Percentiles rank a stretch among this genome's conserved stretches.
Evolutionary conservation across 768 basidiomycete genomes (phyloP).

Genomic region (Boletus huronensis): DNA sequence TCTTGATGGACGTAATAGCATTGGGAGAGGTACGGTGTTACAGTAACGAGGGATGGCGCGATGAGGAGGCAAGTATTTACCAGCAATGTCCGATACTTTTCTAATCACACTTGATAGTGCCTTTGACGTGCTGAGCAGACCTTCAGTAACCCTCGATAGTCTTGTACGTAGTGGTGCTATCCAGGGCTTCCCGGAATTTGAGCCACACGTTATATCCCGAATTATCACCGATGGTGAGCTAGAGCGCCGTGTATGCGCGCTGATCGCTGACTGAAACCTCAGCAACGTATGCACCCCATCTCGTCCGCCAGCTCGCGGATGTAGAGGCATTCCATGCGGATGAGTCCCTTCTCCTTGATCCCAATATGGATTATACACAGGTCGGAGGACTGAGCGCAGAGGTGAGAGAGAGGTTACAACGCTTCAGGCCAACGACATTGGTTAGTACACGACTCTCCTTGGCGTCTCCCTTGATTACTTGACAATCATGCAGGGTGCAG

Average conservation of each 20-base stretch:
- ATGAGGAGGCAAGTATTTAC: conserved; percentile 37
- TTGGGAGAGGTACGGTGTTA: conserved; percentile 43
- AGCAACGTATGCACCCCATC: conserved; percentile 63
- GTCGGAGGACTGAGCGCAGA: conserved; percentile 75
- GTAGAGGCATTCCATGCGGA: conserved; percentile 71
- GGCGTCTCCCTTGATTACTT: background rate
- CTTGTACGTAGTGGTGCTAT: conserved; percentile 46
- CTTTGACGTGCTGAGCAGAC: conserved; percentile 67
- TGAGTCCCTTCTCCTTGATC: conserved; percentile 66
- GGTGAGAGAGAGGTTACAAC: conserved; percentile 60
- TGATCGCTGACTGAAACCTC: background rate
- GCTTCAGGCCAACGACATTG: conserved; percentile 64
- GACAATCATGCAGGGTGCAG: conserved; percentile 63
- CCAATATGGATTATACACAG: conserved; percentile 61
- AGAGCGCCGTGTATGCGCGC: background rate
- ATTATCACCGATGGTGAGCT: conserved; percentile 67
- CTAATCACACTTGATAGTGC: conserved; percentile 46
- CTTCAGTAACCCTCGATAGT: conserved; percentile 42
- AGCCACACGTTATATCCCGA: conserved; percentile 52
- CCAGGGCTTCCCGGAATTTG: conserved; percentile 40
- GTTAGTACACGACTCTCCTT: conserved; percentile 34
- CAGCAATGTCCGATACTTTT: background rate
- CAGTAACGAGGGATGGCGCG: conserved; percentile 41
- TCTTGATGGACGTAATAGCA: conserved; percentile 25
- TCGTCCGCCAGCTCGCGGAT: conserved; percentile 73